Percentiles rank a stretch among this genome's conserved stretches.
phyloP scores from a whole-genome alignment of 2,329 filamentous ascomycete species.

The Herpotrichia juniperi region DNA sequence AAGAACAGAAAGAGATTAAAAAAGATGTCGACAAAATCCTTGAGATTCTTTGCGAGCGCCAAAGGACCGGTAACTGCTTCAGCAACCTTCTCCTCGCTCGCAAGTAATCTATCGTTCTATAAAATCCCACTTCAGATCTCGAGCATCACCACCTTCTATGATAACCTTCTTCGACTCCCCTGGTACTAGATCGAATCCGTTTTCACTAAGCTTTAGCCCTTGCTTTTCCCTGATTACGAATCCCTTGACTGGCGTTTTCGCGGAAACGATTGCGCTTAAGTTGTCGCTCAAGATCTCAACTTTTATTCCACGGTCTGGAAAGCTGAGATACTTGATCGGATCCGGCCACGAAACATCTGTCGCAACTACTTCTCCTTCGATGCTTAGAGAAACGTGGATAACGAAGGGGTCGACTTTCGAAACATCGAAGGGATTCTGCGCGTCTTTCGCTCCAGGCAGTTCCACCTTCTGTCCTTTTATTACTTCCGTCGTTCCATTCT shows the following conservation, averaged over 20 bases:
- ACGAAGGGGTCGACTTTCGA: slow-evolving; percentile 22
- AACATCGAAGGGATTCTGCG: slow-evolving; percentile 14
- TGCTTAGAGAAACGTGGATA: slow-evolving; percentile 15
- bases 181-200: slow-evolving; percentile 35
- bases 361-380: slow-evolving; percentile 15
- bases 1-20: neutral
- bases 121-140: slow-evolving; percentile 25
- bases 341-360: slow-evolving; percentile 27
- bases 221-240: slow-evolving; percentile 26
- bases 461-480: slow-evolving; percentile 10
- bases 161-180: slow-evolving; percentile 22
- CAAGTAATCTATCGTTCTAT: slow-evolving; percentile 20
- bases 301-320: slow-evolving; percentile 16
- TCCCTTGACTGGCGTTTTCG: slow-evolving; percentile 24
- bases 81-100: neutral
- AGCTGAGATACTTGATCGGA: slow-evolving; percentile 27
- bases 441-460: slow-evolving; percentile 7
- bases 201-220: slow-evolving; percentile 28
- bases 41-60: neutral
- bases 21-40: neutral
- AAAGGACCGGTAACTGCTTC: too few species aligned
- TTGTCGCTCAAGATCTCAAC: slow-evolving; percentile 13
- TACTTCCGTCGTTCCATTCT: slow-evolving; percentile 27
- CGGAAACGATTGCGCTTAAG: slow-evolving; percentile 11
- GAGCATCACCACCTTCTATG: slow-evolving; percentile 12